These are phyloP conservation scores for Aureobasidium subglaciale DNA, from an alignment of 2,329 filamentous ascomycete species.

Conservation along the genomic window DNA sequence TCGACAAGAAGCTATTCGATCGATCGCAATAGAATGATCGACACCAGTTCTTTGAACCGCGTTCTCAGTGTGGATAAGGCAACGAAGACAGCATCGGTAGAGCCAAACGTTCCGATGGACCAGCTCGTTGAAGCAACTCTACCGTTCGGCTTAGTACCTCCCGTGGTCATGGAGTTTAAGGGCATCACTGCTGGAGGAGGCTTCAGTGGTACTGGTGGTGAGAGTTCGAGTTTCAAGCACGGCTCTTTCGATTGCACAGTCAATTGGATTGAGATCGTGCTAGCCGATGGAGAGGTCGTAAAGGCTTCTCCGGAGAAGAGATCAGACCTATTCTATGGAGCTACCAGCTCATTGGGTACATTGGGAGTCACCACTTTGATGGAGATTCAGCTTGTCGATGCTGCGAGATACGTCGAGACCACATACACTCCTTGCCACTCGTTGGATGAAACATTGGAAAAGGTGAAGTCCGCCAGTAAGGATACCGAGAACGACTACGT, in stretches of 20 bases:
- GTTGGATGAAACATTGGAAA: slow-evolving; percentile 37
- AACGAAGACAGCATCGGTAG: slow-evolving; percentile 53
- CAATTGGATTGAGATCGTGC: slow-evolving; percentile 56
- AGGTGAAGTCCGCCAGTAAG: slow-evolving; percentile 31
- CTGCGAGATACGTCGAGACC: slow-evolving; percentile 42
- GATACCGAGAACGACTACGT: slow-evolving; percentile 38
- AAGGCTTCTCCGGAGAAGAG: slow-evolving; percentile 33
- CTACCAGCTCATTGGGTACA: slow-evolving; percentile 59
- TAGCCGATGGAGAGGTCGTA: slow-evolving; percentile 52
- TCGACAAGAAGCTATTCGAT: slow-evolving; percentile 53
- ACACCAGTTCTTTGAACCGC: slow-evolving; percentile 57
- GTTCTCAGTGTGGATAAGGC: slow-evolving; percentile 54
- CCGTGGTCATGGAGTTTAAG: slow-evolving; percentile 64
- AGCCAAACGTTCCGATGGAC: slow-evolving; percentile 66
- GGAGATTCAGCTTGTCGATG: slow-evolving; percentile 40
- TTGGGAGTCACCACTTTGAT: slow-evolving; percentile 57
- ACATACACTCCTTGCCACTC: slow-evolving; percentile 39
- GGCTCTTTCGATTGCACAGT: slow-evolving; percentile 59
- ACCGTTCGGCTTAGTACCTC: slow-evolving; percentile 51
- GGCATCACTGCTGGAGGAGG: slow-evolving; percentile 64
- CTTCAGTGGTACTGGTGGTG: slow-evolving; percentile 60
- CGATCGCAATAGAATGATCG: slow-evolving; percentile 39
- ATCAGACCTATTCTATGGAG: slow-evolving; percentile 57
- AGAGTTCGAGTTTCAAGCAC: slow-evolving; percentile 62
- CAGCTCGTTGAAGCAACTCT: slow-evolving; percentile 52